Evolutionary conservation across 2,329 filamentous ascomycete genomes (phyloP).

Genomic region (Akanthomyces uredinophilus): DNA sequence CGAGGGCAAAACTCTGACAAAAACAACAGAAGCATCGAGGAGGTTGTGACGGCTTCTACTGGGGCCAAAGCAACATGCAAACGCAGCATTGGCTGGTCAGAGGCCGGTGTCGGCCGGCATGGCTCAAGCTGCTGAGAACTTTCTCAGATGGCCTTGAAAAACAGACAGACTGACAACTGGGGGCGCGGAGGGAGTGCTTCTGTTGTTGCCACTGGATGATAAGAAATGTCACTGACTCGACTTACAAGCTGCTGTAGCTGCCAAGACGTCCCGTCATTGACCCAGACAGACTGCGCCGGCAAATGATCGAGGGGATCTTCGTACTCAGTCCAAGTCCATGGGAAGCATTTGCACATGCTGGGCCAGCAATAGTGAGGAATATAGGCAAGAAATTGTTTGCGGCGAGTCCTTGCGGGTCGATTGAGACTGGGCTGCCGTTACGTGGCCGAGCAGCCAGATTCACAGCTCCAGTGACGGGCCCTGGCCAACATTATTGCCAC

Average conservation of each 20-base stretch:
- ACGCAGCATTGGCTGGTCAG: neutral
- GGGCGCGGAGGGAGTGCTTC: neutral
- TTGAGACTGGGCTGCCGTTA: neutral
- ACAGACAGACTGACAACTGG: neutral
- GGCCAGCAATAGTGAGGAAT: neutral
- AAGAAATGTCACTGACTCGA: conserved; percentile 13
- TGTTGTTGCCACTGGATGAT: neutral
- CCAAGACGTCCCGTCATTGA: conserved; percentile 31
- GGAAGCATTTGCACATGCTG: conserved; percentile 50
- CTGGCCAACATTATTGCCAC: too few species aligned
- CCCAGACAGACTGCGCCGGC: conserved; percentile 40
- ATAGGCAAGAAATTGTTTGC: neutral
- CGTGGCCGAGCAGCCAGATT: neutral
- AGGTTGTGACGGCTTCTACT: neutral
- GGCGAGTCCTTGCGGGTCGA: neutral
- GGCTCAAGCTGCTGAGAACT: neutral
- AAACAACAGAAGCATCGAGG: neutral
- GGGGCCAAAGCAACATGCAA: neutral
- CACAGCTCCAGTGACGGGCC: neutral
- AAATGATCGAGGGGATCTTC: conserved; percentile 34
- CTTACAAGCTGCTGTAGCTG: conserved; percentile 37
- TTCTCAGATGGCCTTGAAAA: neutral
- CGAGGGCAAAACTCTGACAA: neutral
- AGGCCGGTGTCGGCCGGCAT: neutral
- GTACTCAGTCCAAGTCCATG: conserved; percentile 45